Evolutionary conservation across 129 eudicot species (phyloP).

Genomic region (Flaveria linearis): DNA sequence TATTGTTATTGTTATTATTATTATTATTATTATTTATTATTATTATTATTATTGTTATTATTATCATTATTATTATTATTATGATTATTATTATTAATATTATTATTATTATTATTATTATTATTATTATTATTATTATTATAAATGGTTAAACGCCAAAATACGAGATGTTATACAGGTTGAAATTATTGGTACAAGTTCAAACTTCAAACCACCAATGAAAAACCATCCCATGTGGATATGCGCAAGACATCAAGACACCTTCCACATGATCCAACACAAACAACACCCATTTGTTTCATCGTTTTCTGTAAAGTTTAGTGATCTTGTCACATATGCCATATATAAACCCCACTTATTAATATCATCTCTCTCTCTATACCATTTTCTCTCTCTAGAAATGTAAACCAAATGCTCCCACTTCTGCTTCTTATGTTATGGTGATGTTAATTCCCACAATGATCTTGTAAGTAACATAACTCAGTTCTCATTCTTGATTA

Average conservation of each 20-base stretch:
- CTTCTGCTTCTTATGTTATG: conserved; percentile 17
- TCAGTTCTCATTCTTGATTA: conserved; percentile 18
- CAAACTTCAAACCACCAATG: conserved; percentile 35
- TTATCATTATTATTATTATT: no score
- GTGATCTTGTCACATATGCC: conserved; percentile 32
- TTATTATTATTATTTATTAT: no score
- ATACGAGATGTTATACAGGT: no score
- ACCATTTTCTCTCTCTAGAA: conserved; percentile 22
- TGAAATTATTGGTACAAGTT: conserved; percentile 30
- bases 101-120: no score
- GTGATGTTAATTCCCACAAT: conserved; percentile 30
- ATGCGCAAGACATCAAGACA: conserved; percentile 27
- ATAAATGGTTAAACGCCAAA: no score
- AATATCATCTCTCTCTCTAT: conserved; percentile 25
- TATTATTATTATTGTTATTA: no score
- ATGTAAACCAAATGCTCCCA: conserved; percentile 23
- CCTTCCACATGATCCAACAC: conserved; percentile 39
- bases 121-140: no score
- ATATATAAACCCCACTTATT: conserved; percentile 37
- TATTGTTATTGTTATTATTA: no score
- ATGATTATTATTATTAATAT: no score
- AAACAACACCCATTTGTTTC: conserved; percentile 35
- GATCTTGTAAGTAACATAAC: conserved; percentile 33
- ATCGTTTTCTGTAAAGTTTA: conserved; percentile 27
- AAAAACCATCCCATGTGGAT: conserved; percentile 40